Percentiles rank a stretch among this genome's conserved stretches.
phyloP scores from a whole-genome alignment of 345 rosid genomes.

The Raphanus sativus region DNA sequence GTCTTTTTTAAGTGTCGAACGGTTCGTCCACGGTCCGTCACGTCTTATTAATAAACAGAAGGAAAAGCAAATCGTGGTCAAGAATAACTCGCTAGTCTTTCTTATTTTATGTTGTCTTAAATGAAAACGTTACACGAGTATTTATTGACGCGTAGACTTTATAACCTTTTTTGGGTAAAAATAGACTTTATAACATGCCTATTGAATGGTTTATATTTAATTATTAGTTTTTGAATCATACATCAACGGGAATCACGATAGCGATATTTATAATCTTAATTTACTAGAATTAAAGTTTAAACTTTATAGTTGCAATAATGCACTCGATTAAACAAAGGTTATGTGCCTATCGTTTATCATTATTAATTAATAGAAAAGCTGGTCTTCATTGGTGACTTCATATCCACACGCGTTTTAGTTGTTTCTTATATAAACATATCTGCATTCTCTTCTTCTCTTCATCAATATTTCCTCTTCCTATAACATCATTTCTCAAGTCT shows the following conservation, averaged over 20 bases:
- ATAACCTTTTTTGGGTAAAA: too few relatives aligned
- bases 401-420: neutral
- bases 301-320: neutral
- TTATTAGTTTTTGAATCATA: neutral
- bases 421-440: neutral
- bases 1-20: neutral
- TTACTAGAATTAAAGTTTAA: neutral
- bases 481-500: neutral
- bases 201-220: neutral
- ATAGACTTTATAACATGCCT: slow-evolving; percentile 4
- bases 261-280: neutral
- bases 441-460: neutral
- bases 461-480: neutral
- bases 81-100: slow-evolving; percentile 16
- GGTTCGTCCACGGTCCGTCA: neutral
- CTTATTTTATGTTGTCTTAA: neutral
- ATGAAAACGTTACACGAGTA: slow-evolving; percentile 17
- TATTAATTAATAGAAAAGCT: neutral
- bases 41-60: neutral
- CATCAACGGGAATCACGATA: slow-evolving; percentile 8
- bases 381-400: neutral
- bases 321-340: neutral
- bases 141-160: slow-evolving; percentile 31
- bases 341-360: neutral
- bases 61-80: neutral